Conservation (phyloP, 1,284 basidiomycete species). For the Laetiporus sulphureus region DNA sequence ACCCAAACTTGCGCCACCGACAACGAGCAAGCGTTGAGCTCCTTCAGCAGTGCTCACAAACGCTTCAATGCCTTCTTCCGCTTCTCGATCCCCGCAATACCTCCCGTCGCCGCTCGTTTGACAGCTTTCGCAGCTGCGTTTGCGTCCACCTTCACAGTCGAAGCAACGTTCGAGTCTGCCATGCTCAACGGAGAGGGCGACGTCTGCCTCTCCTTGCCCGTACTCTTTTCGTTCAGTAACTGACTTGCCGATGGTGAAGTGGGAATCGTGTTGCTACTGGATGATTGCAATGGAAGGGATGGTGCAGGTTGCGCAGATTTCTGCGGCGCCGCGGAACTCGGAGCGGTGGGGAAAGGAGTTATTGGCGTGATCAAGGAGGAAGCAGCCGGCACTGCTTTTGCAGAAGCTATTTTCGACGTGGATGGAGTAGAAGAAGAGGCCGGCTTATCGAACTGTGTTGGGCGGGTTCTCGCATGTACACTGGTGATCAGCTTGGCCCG, state of each 20-base stretch:
- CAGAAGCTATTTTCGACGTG: slow-evolving; percentile 16
- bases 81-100: slow-evolving; percentile 59
- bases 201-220: slow-evolving; percentile 47
- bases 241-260: slow-evolving; percentile 29
- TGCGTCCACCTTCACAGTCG: slow-evolving; percentile 29
- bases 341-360: slow-evolving; percentile 14
- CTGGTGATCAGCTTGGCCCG: slow-evolving; percentile 79
- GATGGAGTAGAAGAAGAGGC: slow-evolving; percentile 25
- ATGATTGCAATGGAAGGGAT: slow-evolving; percentile 30
- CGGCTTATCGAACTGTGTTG: slow-evolving; percentile 60
- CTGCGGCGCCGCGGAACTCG: slow-evolving; percentile 23
- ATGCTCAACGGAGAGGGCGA: slow-evolving; percentile 61
- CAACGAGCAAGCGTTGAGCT: too few species aligned
- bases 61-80: slow-evolving; percentile 81
- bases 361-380: slow-evolving; percentile 13
- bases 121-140: slow-evolving; percentile 47
- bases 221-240: slow-evolving; percentile 35
- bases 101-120: slow-evolving; percentile 59
- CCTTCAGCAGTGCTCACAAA: too few species aligned
- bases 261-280: slow-evolving; percentile 33
- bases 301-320: slow-evolving; percentile 12
- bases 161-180: slow-evolving; percentile 59
- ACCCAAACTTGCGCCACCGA: too few species aligned
- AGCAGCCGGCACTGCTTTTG: slow-evolving; percentile 12
- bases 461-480: slow-evolving; percentile 68